Base-by-base conservation (phyloP, 805 yeast genomes). In the Phaffomyces opuntiae region DNA sequence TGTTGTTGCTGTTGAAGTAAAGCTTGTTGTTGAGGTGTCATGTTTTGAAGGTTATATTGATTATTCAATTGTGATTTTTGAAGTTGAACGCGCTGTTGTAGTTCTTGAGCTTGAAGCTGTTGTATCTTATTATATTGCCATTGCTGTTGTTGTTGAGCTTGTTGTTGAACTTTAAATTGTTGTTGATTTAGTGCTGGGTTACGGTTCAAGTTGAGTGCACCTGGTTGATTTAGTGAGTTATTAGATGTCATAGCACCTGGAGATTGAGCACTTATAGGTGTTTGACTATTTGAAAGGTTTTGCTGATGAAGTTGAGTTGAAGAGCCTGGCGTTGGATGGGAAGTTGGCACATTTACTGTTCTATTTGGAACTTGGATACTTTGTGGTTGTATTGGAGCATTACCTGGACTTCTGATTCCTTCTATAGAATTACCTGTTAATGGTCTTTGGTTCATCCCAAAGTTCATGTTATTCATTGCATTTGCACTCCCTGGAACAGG, bases 31-130 rank as follows among this genome's bases (percentile, higher is more conserved):
- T 49, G 53, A 42, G 44, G 50, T 1, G 42, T 38, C 36, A 43
- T 25, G 39, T 19, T 39, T 19, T 43, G 48, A 9, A 41, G 4
- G 24, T 43, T 43, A 27, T 40, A 38, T 27, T 55, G 62, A 26
- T 45, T 49, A 42, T 48, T 50, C 24, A 57, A 19, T 35, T 55
- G 58, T 2, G 51, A 48, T 38, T 56, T 55, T 21, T 56, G 61
- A 14, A 57, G 24, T 17, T 57, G 60, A 5, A 52, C 55, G 21
- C 59, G 27, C 26, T 55, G 60, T 41, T 53, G 60, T 9, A 53
- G 27, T 19, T 55, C 60, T 32, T 53, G 55, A 5, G 49, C 48
- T 40, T 53, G 58, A 40, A 47, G 16, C 35, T 50, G 54, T 39
- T 56, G 61, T 47, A 55, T 46, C 40, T 53, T 52, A 27, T 48